A percentile compares a stretch with the other conserved stretches of the same genome.
Conservation (phyloP, 768 basidiomycete genomes). For the Gautieria morchelliformis region DNA sequence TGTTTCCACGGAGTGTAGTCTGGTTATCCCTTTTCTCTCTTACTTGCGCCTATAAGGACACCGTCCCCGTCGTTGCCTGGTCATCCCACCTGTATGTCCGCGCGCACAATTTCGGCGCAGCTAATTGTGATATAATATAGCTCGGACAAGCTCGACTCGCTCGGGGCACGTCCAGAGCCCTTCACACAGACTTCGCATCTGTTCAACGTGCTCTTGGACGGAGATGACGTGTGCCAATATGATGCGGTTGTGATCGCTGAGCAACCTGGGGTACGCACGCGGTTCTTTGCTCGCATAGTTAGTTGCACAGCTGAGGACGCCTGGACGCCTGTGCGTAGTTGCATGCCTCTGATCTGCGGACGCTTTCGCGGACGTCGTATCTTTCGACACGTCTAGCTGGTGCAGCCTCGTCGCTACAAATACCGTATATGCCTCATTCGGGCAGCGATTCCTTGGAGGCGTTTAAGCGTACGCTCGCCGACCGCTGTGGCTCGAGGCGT, state of each 20-base stretch:
- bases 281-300: not conserved
- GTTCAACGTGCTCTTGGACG: conserved; percentile 3
- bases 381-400: conserved; percentile 38
- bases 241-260: conserved; percentile 61
- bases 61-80: conserved; percentile 62
- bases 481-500: conserved; percentile 45
- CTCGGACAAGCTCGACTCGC: conserved; percentile 9
- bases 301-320: not conserved
- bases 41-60: conserved; percentile 43
- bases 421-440: conserved; percentile 42
- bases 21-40: not conserved
- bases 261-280: conserved; percentile 56
- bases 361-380: conserved; percentile 41
- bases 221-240: conserved; percentile 45
- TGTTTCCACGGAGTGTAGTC: not conserved
- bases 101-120: conserved; percentile 25
- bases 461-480: conserved; percentile 35
- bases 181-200: conserved; percentile 24
- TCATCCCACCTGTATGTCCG: conserved; percentile 61
- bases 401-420: conserved; percentile 48
- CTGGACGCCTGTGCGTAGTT: conserved; percentile 31
- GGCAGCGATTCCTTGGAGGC: conserved; percentile 22
- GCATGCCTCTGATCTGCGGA: conserved; percentile 68
- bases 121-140: conserved; percentile 16
- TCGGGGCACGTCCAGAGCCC: conserved; percentile 28